phyloP scores from a whole-genome alignment of 192 early-diverging fungal species.

The Phycomyces nitens region DNA sequence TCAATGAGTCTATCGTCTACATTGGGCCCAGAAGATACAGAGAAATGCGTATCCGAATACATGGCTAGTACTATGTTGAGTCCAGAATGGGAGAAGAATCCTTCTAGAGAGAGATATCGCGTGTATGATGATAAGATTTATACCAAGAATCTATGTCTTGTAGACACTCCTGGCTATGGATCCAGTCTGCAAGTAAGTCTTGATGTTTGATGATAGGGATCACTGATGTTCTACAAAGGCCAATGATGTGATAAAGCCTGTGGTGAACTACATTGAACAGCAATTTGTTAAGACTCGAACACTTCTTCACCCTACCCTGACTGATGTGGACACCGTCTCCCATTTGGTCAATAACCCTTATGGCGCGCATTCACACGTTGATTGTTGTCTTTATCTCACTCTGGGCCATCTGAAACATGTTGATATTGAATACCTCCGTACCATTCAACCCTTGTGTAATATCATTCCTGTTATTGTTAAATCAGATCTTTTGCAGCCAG shows the following conservation, averaged over 20 bases:
- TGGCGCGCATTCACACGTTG: conserved; percentile 33
- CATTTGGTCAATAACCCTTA: conserved; percentile 15
- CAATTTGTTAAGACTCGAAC: conserved; percentile 31
- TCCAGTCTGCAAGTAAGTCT: conserved; percentile 28
- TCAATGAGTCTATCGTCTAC: conserved; percentile 9
- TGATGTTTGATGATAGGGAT: not conserved
- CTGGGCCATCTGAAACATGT: conserved; percentile 61
- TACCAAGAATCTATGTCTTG: conserved; percentile 23
- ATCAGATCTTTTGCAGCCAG: conserved; percentile 45
- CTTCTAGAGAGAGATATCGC: too few species aligned
- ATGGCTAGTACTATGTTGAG: too few species aligned
- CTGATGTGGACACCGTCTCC: not conserved
- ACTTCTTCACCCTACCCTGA: conserved; percentile 17
- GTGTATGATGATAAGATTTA: not conserved
- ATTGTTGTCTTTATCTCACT: conserved; percentile 49
- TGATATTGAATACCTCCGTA: conserved; percentile 69
- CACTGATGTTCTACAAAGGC: conserved; percentile 18
- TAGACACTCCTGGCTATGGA: conserved; percentile 38
- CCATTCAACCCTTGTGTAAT: conserved; percentile 49
- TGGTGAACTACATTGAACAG: conserved; percentile 24
- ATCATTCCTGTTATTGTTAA: conserved; percentile 70
- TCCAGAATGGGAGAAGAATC: too few species aligned
- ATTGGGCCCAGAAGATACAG: not conserved
- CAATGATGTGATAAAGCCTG: conserved; percentile 19
- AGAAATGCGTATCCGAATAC: too few species aligned